Conservation (phyloP, 1,284 basidiomycete species). For the Naganishia liquefaciens region DNA sequence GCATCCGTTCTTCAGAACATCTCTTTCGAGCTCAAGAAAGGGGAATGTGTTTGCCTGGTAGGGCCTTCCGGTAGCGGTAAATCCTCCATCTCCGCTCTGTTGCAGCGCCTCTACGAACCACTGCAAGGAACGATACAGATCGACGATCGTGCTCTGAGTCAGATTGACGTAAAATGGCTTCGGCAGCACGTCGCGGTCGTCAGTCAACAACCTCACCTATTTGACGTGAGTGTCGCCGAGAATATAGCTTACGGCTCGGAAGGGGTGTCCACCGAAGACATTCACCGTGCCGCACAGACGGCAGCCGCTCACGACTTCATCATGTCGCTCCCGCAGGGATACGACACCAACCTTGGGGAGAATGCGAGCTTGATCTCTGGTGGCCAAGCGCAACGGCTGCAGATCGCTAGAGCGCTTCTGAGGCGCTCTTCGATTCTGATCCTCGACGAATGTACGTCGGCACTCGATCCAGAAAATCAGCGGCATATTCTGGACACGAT, state of each 20-base stretch:
- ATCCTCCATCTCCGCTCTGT: constrained; percentile 76
- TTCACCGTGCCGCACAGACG: constrained; percentile 68
- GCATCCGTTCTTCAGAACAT: constrained; percentile 68
- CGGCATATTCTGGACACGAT: constrained; percentile 76
- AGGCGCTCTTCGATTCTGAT: constrained; percentile 71
- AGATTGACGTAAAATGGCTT: constrained; percentile 69
- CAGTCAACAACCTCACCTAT: constrained; percentile 78
- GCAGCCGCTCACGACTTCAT: constrained; percentile 90
- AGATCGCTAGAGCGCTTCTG: constrained; percentile 87
- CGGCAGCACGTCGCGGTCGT: constrained; percentile 83
- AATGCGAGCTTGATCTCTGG: constrained; percentile 86
- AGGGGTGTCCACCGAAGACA: constrained; percentile 60
- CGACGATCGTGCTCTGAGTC: constrained; percentile 57
- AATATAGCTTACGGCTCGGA: constrained; percentile 80
- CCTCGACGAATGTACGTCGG: constrained; percentile 91
- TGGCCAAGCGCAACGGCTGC: constrained; percentile 89
- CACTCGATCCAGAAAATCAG: constrained; percentile 82
- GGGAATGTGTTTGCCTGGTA: constrained; percentile 83
- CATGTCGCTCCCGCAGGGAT: constrained; percentile 72
- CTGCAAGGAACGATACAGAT: constrained; percentile 62
- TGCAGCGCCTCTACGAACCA: constrained; percentile 85
- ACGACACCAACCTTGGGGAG: constrained; percentile 84
- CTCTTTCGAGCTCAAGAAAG: constrained; percentile 65
- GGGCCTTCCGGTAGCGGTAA: constrained; percentile 87
- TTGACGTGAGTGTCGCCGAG: constrained; percentile 77